Evolutionary conservation across 495 filamentous ascomycete genomes (phyloP).

Genomic region (Darksidea phi): DNA sequence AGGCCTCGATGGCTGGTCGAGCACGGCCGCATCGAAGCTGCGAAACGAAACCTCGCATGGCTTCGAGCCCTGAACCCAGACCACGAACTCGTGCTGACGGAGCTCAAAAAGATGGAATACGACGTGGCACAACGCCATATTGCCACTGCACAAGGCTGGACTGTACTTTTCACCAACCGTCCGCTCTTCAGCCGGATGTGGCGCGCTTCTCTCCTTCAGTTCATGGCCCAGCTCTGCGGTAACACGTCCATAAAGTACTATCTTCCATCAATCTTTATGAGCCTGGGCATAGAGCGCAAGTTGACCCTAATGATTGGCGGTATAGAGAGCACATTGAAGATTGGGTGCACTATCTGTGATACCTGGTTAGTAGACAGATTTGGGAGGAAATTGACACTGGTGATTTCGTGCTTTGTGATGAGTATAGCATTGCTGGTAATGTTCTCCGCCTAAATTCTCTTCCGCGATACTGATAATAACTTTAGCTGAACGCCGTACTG

Average conservation of each 20-base stretch:
- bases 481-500: constrained; percentile 54
- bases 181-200: constrained; percentile 34
- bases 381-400: constrained; percentile 49
- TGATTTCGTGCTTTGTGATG: constrained; percentile 49
- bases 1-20: constrained; percentile 50
- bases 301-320: constrained; percentile 51
- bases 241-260: constrained; percentile 58
- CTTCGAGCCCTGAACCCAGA: constrained; percentile 39
- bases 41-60: constrained; percentile 45
- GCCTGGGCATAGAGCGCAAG: constrained; percentile 48
- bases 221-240: constrained; percentile 57
- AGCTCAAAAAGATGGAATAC: constrained; percentile 25
- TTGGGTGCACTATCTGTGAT: constrained; percentile 51
- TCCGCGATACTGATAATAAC: constrained; percentile 2
- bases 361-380: constrained; percentile 52
- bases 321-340: constrained; percentile 54
- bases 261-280: constrained; percentile 50
- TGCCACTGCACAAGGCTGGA: constrained; percentile 21
- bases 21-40: constrained; percentile 44
- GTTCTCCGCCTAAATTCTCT: constrained; percentile 7
- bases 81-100: constrained; percentile 14
- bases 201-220: constrained; percentile 50
- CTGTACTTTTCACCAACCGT: constrained; percentile 29
- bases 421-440: constrained; percentile 49
- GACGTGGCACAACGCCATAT: constrained; percentile 24